These are phyloP conservation scores for Penicillium antarcticum DNA, from an alignment of 495 filamentous ascomycete species.

Conservation along the genomic window DNA sequence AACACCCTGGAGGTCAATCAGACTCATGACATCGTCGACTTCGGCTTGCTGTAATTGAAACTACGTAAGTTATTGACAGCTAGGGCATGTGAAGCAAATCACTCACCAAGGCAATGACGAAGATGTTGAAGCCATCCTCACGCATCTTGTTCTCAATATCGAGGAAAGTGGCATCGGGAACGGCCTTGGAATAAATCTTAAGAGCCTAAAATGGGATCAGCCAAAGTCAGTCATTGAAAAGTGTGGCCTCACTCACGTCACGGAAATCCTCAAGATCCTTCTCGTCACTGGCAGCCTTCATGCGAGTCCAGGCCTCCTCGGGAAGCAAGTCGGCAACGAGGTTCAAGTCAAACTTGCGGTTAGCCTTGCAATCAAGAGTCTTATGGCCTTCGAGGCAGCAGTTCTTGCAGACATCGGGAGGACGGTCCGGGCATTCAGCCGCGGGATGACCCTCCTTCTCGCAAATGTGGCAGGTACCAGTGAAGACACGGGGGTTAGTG, in stretches of 20 bases:
- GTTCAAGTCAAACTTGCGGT: constrained; percentile 64
- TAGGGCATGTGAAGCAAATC: not conserved
- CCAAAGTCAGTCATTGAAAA: not conserved
- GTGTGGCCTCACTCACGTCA: constrained; percentile 43
- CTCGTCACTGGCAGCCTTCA: constrained; percentile 60
- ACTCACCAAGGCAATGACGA: constrained; percentile 69
- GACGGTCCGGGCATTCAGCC: constrained; percentile 66
- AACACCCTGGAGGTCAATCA: constrained; percentile 83
- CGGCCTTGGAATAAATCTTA: constrained; percentile 70
- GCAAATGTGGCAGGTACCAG: constrained; percentile 70
- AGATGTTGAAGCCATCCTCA: constrained; percentile 54
- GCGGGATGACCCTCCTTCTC: constrained; percentile 68
- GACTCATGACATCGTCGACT: constrained; percentile 57
- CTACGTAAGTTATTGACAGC: not conserved
- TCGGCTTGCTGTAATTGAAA: constrained; percentile 48
- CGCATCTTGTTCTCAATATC: constrained; percentile 77
- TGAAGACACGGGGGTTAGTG: constrained; percentile 62
- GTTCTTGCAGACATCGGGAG: constrained; percentile 65
- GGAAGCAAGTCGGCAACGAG: constrained; percentile 54
- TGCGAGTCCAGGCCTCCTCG: constrained; percentile 67
- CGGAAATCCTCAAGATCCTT: constrained; percentile 74
- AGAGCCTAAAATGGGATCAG: constrained; percentile 45
- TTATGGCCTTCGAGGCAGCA: constrained; percentile 72
- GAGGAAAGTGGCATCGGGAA: constrained; percentile 59
- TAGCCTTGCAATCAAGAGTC: constrained; percentile 61